These are phyloP conservation scores for Phytophthora syringae DNA, from an alignment of 352 stramenopile species.

Conservation along the genomic window DNA sequence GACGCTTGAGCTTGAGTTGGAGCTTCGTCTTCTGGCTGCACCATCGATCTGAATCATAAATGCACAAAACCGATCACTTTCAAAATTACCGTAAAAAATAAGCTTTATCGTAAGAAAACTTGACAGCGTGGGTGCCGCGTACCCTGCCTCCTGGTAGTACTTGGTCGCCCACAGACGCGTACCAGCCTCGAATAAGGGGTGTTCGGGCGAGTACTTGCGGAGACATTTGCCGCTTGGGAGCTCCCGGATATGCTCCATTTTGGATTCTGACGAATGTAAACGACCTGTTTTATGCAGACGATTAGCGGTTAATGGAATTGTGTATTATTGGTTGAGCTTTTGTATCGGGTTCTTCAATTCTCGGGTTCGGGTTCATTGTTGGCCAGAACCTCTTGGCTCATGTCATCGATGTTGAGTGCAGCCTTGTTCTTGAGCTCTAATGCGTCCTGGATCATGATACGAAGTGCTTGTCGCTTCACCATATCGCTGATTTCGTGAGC, in stretches of 20 bases:
- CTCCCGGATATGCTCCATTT: conserved; percentile 42
- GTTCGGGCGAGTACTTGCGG: conserved; percentile 58
- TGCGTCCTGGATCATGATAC: conserved; percentile 14
- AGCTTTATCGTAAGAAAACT: too few species aligned
- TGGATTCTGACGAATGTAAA: not conserved
- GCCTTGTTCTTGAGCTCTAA: conserved; percentile 17
- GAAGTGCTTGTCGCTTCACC: conserved; percentile 26
- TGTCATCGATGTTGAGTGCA: not conserved
- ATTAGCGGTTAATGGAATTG: too few species aligned
- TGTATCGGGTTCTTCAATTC: not conserved
- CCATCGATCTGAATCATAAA: conserved; percentile 28
- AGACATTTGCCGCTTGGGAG: conserved; percentile 54
- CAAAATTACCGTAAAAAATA: not conserved
- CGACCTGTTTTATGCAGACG: not conserved
- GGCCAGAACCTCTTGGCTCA: too few species aligned
- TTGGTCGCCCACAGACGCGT: conserved; percentile 50
- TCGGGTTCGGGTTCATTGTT: not conserved
- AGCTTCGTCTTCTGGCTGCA: conserved; percentile 20
- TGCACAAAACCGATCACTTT: conserved; percentile 5
- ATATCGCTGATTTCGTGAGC: conserved; percentile 13
- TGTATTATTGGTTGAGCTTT: not conserved
- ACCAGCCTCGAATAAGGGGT: conserved; percentile 52
- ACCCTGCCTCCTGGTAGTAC: conserved; percentile 51
- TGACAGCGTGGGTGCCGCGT: not conserved
- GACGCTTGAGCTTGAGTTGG: conserved; percentile 7